These are phyloP conservation scores for Aegilops sharonensis DNA, from an alignment of 176 grass and related monocot genomes.

Conservation along the genomic window DNA sequence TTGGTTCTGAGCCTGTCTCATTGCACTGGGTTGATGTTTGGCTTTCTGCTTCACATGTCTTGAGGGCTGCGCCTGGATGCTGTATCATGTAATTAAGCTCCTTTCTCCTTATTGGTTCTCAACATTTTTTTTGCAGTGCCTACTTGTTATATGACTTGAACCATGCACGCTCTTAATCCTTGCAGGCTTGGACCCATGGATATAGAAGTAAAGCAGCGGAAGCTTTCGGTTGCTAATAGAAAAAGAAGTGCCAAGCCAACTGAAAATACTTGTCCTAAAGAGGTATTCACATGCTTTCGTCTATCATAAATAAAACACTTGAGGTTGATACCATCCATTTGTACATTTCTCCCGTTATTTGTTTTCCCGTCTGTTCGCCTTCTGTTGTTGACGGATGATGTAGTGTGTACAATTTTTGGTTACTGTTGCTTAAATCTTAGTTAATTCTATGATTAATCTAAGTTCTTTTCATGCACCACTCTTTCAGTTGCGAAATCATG, in stretches of 20 bases:
- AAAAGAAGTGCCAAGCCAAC: constrained; percentile 55
- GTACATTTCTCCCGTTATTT: constrained; percentile 5
- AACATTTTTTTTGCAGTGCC: neutral
- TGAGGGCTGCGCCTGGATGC: constrained; percentile 58
- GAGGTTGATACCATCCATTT: neutral
- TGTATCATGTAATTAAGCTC: constrained; percentile 65
- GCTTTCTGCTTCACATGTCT: constrained; percentile 52
- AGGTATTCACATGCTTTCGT: constrained; percentile 43
- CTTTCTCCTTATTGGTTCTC: neutral
- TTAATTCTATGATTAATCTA: neutral
- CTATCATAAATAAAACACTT: neutral
- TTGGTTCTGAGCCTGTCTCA: constrained; percentile 34
- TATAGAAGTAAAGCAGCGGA: constrained; percentile 22
- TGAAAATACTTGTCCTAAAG: constrained; percentile 74
- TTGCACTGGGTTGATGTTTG: constrained; percentile 60
- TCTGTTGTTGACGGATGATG: neutral
- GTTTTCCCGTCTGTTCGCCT: neutral
- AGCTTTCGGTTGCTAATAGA: constrained; percentile 28
- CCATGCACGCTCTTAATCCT: constrained; percentile 1
- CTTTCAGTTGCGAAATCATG: too few relatives aligned
- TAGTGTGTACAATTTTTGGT: neutral
- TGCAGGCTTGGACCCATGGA: constrained; percentile 81
- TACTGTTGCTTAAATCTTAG: neutral
- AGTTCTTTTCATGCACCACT: too few relatives aligned
- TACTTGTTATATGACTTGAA: constrained; percentile 4